Percentiles rank a stretch among this genome's conserved stretches.
These are phyloP conservation scores for Phytophthora megakarya DNA, from an alignment of 352 stramenopile species.

Conservation along the genomic window DNA sequence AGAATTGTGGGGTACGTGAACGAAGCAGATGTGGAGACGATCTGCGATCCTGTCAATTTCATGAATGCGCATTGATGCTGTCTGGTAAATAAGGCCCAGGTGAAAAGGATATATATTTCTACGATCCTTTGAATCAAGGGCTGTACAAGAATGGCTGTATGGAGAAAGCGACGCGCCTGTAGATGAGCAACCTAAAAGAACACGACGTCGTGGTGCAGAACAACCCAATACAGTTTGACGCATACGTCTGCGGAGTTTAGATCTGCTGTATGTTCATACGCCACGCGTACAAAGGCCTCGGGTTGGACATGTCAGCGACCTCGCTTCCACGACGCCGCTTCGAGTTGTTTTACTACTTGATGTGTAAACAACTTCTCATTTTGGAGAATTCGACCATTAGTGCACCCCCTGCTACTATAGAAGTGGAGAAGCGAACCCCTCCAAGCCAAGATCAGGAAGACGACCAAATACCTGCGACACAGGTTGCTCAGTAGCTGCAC, in stretches of 20 bases:
- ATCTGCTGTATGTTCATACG: conserved; percentile 25
- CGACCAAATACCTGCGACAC: too few species aligned
- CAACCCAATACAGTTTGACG: conserved; percentile 24
- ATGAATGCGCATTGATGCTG: conserved; percentile 8
- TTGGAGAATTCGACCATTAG: too few species aligned
- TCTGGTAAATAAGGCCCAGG: background rate
- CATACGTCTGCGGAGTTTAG: conserved; percentile 22
- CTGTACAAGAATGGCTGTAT: background rate
- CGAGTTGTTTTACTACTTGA: conserved; percentile 21
- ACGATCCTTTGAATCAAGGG: background rate
- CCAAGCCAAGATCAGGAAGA: too few species aligned
- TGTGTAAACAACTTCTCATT: background rate
- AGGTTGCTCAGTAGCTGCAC: too few species aligned
- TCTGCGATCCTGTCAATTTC: conserved; percentile 11
- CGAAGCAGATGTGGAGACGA: background rate
- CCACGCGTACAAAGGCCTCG: background rate
- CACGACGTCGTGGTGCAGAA: conserved; percentile 9
- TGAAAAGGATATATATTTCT: conserved; percentile 9
- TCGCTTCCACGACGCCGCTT: conserved; percentile 1
- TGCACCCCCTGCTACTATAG: too few species aligned
- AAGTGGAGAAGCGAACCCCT: too few species aligned
- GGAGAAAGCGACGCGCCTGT: background rate
- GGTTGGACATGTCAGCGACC: background rate
- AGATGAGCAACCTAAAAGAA: too few species aligned
- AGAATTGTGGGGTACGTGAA: too few species aligned